Evolutionary conservation across 2,329 filamentous ascomycete species (phyloP).

Genomic region (Clonostachys rhizophaga): DNA sequence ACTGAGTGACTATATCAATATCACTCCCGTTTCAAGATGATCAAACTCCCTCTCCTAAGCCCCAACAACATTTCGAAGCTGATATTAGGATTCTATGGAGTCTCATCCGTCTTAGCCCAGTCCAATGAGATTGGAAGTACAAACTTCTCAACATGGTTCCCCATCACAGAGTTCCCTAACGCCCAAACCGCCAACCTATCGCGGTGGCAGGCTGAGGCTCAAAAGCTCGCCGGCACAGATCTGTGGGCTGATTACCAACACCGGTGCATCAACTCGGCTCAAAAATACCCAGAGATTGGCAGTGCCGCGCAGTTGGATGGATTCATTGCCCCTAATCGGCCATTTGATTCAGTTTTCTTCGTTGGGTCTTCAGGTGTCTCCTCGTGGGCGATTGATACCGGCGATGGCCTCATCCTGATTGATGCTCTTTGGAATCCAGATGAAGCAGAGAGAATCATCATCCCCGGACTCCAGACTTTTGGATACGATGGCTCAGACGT

Average conservation of each 20-base stretch:
- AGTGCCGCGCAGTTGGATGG: conserved; percentile 5
- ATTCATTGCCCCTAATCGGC: conserved; percentile 8
- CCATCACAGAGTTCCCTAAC: conserved; percentile 6
- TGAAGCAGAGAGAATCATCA: conserved; percentile 8
- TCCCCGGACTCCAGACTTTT: conserved; percentile 9
- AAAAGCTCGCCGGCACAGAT: conserved; percentile 3
- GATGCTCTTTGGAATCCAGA: conserved; percentile 12
- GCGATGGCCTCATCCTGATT: conserved; percentile 14
- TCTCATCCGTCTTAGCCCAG: no score
- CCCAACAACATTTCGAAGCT: no score
- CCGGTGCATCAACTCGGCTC: conserved; percentile 7
- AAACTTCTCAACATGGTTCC: conserved; percentile 5
- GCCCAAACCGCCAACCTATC: conserved; percentile 8
- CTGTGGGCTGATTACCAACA: conserved; percentile 9
- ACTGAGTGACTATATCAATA: no score
- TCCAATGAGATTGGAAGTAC: not conserved
- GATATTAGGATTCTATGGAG: no score
- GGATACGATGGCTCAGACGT: conserved; percentile 13
- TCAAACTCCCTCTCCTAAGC: no score
- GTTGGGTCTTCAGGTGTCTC: conserved; percentile 13
- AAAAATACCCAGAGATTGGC: conserved; percentile 9
- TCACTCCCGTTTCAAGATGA: no score
- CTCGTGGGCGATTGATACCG: conserved; percentile 16
- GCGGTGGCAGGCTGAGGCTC: conserved; percentile 6
- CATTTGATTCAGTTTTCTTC: conserved; percentile 14